Evolutionary conservation across 75 land plant genomes (phyloP), one percentile per base, ranked within the genome.

Genomic region (Pinus albicaulis): DNA sequence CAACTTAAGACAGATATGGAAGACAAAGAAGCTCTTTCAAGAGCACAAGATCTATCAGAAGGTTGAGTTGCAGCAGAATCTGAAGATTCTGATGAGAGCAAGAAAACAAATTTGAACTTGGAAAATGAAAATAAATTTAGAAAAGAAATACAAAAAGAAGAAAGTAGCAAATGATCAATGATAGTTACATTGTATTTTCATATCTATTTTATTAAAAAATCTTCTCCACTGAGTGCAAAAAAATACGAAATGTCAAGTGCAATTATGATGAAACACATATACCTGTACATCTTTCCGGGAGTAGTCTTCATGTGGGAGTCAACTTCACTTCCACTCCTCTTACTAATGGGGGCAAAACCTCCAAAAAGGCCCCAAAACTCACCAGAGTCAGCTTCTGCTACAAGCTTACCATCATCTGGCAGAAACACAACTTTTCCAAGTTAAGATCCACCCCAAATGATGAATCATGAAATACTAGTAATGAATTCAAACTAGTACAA

Each of bases 321-420:
- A 88, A 92, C 98, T 70, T 92, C 91, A 79, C 73, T 80, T 17
- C 79, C 74, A 72, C 77, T 85, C 78, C 89, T 97, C 76, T 83
- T 94, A 7, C 89, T 88, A 73, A 94, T 94, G 36, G 99, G 99
- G 34, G 98, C 99, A 90, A 79, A 92, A 52, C 99, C 99, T 57
- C 99, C 99, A 92, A 96, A 96, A 14, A 96, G 78, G 48, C 82
- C 79, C 99, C 99, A 96, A 59, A 96, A 96, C 63, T 96, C 98
- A n/a, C 99, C 99, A 77, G 83, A 84, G 71, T 92, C 99, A 76
- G 95, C 59, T 85, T 96, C 99, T 58, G 84, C 95, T 65, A 92
- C 89, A 41, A 96, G 78, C 75, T 87, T 94, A 19, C 99, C 99
- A 88, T 94, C 99, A 85, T 96, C 99, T 96, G 71, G 98, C 92